Base-by-base conservation (phyloP, 495 filamentous ascomycete genomes). In the Talaromyces adpressus region DNA sequence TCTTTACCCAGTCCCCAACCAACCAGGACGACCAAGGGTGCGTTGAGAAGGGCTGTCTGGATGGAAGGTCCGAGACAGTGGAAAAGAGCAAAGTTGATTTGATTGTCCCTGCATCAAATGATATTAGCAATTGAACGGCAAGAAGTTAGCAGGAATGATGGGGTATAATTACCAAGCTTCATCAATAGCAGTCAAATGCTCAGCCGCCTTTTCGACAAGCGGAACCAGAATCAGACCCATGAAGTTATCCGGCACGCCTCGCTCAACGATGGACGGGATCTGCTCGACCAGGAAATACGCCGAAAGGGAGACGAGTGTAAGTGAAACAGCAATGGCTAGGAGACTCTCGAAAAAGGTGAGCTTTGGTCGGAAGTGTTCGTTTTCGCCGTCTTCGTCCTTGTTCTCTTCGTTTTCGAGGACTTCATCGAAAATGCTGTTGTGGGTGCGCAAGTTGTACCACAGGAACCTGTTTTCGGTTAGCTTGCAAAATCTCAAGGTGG, bases 11-110 rank as follows among this genome's bases (percentile, higher is more conserved):
- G 72, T n/a, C 89, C 86, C 93, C 93, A 98, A 45, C 89, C 91
- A 32, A 94, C 87, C 34, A 96, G 79, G 45, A 96, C 84, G 23
- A 91, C 87, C 8, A 96, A 81, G 8, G 93, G 92, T 0, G 88
- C 89, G 69, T 96, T 96, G 67, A 98, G 81, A 41, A 97, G 82
- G 11, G 92, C 91, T 0, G 93, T 98, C 71, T 97, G 93, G 56
- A 97, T 88, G 4, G 89, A 91, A 12, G 91, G 86, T 18, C 91
- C 92, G 47, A 98, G 85, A 60, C 94, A 89, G 75, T 97, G 91
- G 53, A 90, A 87, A 7, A 98, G 84, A 0, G 93, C 93, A 72
- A 95, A 94, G 77, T 97, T 96, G 64, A 79, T 81, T 65, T 81
- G 78, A 51, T 81, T 81, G 30, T 81, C 77, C 77, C 72, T 75